These are phyloP conservation scores for Elsinoe perseae DNA, from an alignment of 2,329 filamentous ascomycete genomes.

Conservation along the genomic window DNA sequence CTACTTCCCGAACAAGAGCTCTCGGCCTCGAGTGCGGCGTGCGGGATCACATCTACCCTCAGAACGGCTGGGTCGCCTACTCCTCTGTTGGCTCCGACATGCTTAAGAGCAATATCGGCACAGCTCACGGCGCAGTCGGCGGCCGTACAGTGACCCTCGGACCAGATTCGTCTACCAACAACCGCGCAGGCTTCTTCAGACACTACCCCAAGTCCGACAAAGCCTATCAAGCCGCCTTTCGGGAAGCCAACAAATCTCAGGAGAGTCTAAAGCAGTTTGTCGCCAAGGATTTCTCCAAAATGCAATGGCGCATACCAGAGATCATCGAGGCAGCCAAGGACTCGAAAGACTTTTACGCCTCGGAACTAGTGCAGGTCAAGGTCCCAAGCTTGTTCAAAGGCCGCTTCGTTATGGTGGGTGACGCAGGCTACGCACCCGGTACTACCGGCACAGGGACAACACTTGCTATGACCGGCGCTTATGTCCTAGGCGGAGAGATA, in stretches of 20 bases:
- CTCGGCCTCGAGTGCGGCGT: conserved; percentile 37
- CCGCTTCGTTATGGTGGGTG: conserved; percentile 35
- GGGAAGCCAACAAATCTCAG: conserved; percentile 33
- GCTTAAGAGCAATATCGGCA: conserved; percentile 32
- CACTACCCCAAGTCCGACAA: conserved; percentile 27
- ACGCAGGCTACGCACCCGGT: conserved; percentile 34
- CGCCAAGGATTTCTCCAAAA: conserved; percentile 20
- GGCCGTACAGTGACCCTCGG: conserved; percentile 35
- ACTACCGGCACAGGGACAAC: conserved; percentile 33
- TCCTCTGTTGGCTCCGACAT: conserved; percentile 37
- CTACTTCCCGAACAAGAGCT: conserved; percentile 41
- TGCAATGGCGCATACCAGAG: conserved; percentile 22
- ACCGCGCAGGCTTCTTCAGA: conserved; percentile 31
- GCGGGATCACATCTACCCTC: conserved; percentile 33
- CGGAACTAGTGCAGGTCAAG: conserved; percentile 30
- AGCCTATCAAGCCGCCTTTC: conserved; percentile 31
- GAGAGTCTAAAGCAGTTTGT: conserved; percentile 31
- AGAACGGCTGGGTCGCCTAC: conserved; percentile 37
- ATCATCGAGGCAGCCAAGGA: conserved; percentile 20
- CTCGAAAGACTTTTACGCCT: conserved; percentile 24
- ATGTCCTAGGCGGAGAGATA: conserved; percentile 49
- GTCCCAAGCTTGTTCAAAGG: conserved; percentile 27
- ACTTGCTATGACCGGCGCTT: conserved; percentile 37
- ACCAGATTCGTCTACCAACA: conserved; percentile 29
- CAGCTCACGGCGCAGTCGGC: conserved; percentile 32